Evolutionary conservation across 352 stramenopile genomes (phyloP).

Genomic region (Pythium biforme): DNA sequence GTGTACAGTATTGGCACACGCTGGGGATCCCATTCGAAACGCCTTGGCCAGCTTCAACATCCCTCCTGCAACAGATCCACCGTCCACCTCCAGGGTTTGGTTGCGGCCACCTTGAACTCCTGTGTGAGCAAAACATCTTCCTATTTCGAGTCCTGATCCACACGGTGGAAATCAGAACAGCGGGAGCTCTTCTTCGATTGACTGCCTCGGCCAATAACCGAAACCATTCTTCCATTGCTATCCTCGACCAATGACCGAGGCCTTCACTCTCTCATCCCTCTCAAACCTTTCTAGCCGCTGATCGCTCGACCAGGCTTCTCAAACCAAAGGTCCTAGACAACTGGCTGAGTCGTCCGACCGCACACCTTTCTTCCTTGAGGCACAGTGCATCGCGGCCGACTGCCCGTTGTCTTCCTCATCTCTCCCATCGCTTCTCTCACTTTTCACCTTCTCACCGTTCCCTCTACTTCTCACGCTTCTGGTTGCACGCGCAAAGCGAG

Average conservation of each 20-base stretch:
- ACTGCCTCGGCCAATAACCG: background rate
- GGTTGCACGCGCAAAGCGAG: background rate
- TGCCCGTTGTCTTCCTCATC: background rate
- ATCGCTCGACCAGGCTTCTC: too few relatives aligned
- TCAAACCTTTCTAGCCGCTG: background rate
- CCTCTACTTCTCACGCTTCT: background rate
- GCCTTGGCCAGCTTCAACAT: conserved; percentile 4
- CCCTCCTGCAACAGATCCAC: background rate
- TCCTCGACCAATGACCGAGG: background rate
- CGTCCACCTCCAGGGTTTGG: background rate
- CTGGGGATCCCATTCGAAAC: background rate
- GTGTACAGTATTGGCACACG: too few relatives aligned
- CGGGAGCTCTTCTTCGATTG: background rate
- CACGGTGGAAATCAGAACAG: background rate
- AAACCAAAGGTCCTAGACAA: too few relatives aligned
- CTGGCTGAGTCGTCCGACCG: background rate
- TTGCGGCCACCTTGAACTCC: background rate
- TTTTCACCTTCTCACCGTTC: conserved; percentile 1
- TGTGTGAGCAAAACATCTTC: background rate
- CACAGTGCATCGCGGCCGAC: background rate
- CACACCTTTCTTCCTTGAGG: background rate
- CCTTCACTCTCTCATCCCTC: background rate
- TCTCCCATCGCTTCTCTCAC: conserved; percentile 5
- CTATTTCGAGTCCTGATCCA: background rate
- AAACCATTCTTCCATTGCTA: background rate